phyloP scores from a whole-genome alignment of 306 rosid species.

The Vicia sativa region DNA sequence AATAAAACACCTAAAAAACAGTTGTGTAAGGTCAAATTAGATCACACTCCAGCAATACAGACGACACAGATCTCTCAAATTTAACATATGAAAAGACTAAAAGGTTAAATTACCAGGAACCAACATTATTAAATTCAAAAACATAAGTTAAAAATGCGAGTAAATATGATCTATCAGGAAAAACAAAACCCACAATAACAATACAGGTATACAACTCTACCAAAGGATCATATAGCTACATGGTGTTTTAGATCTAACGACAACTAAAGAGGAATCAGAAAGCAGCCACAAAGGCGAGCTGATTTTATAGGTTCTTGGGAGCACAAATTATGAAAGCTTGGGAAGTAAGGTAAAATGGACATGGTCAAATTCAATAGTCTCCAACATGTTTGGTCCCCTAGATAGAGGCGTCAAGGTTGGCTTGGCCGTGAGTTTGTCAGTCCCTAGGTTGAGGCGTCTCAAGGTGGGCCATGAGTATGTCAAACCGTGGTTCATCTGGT shows the following conservation, averaged over 20 bases:
- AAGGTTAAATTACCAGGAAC: constrained; percentile 36
- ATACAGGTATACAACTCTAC: constrained; percentile 47
- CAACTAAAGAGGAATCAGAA: constrained; percentile 56
- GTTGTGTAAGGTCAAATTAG: neutral
- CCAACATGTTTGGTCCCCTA: constrained; percentile 73
- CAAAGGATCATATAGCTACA: constrained; percentile 53
- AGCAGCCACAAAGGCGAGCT: constrained; percentile 55
- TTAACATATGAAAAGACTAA: constrained; percentile 18
- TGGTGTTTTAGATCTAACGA: constrained; percentile 50
- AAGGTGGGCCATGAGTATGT: constrained; percentile 92
- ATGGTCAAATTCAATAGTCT: constrained; percentile 60
- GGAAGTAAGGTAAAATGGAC: constrained; percentile 73
- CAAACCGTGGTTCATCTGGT: constrained; percentile 92
- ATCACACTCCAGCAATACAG: constrained; percentile 49
- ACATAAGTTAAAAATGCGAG: constrained; percentile 43
- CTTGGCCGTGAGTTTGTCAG: constrained; percentile 92
- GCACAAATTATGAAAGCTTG: constrained; percentile 71
- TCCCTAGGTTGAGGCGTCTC: constrained; percentile 85
- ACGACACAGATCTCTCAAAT: constrained; percentile 38
- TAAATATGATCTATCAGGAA: constrained; percentile 21
- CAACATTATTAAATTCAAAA: constrained; percentile 37
- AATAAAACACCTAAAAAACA: neutral
- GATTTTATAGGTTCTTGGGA: constrained; percentile 74
- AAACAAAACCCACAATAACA: constrained; percentile 38
- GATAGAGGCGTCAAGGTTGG: constrained; percentile 85